These are phyloP conservation scores for Curvularia sp. DNA, from an alignment of 2,329 filamentous ascomycete genomes.

Conservation along the genomic window DNA sequence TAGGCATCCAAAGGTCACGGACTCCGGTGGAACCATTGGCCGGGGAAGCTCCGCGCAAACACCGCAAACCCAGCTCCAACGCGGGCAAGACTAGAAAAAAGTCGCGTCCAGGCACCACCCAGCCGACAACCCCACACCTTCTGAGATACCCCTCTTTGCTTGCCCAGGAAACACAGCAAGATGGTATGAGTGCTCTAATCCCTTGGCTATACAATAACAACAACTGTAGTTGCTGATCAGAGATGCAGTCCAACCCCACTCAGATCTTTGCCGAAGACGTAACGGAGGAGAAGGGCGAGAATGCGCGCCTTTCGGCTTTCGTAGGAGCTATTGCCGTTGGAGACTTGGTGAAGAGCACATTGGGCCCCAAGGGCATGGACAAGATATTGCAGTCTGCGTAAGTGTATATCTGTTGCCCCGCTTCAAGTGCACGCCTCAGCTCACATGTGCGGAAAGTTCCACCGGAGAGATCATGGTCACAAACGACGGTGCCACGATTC, in stretches of 20 bases:
- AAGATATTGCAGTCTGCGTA: conserved; percentile 97
- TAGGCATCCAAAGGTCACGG: conserved; percentile 32
- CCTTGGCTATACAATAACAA: not conserved
- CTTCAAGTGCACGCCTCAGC: conserved; percentile 21
- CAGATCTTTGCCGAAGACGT: conserved; percentile 99
- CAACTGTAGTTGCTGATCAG: conserved; percentile 20
- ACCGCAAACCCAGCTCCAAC: conserved; percentile 38
- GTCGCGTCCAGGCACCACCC: conserved; percentile 45
- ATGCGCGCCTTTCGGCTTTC: conserved; percentile 97
- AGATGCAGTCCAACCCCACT: conserved; percentile 71
- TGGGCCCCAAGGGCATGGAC: conserved; percentile 99
- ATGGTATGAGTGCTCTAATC: conserved; percentile 38
- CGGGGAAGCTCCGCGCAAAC: conserved; percentile 29
- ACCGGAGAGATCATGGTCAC: conserved; percentile 98
- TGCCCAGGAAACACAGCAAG: conserved; percentile 31
- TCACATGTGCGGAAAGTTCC: conserved; percentile 64
- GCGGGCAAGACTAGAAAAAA: conserved; percentile 44
- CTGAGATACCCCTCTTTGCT: conserved; percentile 43
- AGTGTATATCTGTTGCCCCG: conserved; percentile 48
- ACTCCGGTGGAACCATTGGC: conserved; percentile 28
- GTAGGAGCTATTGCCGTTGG: conserved; percentile 98
- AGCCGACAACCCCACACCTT: conserved; percentile 35
- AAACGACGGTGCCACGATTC: conserved; percentile 97
- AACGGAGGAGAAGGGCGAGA: conserved; percentile 97
- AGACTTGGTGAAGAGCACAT: conserved; percentile 94